Evolutionary conservation across 225 moss, liverwort and hornwort genomes (phyloP).

Genomic region (Ulota crispa): DNA sequence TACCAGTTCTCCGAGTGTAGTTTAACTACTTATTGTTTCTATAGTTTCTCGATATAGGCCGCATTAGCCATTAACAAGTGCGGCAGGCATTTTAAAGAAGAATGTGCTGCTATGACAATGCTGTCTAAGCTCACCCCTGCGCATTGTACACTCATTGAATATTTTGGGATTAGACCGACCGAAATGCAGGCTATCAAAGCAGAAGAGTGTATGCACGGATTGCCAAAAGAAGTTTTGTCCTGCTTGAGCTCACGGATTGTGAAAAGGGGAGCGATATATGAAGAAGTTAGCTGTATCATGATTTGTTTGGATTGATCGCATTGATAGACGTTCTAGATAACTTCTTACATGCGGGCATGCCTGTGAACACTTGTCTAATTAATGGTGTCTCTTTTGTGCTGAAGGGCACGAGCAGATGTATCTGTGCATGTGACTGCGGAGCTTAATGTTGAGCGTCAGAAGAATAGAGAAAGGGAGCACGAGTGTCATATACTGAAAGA

Average conservation of each 20-base stretch:
- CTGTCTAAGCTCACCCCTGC: neutral
- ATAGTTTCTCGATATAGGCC: neutral
- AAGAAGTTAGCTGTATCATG: neutral
- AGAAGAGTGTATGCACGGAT: neutral
- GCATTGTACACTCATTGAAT: neutral
- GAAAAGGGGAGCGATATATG: neutral
- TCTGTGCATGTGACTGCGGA: constrained; percentile 69
- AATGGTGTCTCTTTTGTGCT: constrained; percentile 22
- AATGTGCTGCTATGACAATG: neutral
- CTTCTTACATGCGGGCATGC: neutral
- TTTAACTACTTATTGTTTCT: neutral
- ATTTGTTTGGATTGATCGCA: neutral
- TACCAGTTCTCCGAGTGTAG: constrained; percentile 1
- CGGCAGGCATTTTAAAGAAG: neutral
- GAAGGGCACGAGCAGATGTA: constrained; percentile 65
- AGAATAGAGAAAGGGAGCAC: constrained; percentile 75
- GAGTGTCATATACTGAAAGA: constrained; percentile 76
- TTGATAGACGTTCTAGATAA: constrained; percentile 8
- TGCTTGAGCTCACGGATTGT: constrained; percentile 15
- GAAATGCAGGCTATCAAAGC: constrained; percentile 5
- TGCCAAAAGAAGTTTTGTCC: neutral
- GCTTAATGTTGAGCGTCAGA: constrained; percentile 63
- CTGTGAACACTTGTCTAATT: neutral
- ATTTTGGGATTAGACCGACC: neutral
- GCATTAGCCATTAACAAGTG: neutral